Percentiles rank a stretch among this genome's conserved stretches.
These are phyloP conservation scores for Chlorella ohadii DNA, from an alignment of 139 green algal genomes.

Conservation along the genomic window DNA sequence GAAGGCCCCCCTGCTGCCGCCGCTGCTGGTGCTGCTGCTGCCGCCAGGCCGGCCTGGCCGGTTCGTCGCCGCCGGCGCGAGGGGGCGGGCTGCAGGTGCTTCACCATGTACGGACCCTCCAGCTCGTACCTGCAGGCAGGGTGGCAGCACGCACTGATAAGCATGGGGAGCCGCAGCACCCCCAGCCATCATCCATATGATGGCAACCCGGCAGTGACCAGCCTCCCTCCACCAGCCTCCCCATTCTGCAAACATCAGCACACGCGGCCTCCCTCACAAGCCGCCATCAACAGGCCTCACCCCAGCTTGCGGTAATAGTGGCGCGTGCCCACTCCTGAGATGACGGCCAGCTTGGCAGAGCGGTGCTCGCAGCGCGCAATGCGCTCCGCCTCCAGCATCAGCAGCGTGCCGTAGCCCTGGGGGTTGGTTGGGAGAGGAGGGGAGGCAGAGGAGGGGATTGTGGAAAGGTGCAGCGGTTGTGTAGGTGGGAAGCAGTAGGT, in stretches of 20 bases:
- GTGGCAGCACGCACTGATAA: no score
- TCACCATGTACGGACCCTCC: conserved; percentile 98
- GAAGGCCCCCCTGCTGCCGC: not conserved
- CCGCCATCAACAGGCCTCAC: no score
- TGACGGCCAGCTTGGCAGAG: conserved; percentile 91
- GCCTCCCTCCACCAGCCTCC: no score
- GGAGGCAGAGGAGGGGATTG: not conserved
- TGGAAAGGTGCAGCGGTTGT: not conserved
- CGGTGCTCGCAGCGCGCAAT: conserved; percentile 92
- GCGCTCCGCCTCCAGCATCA: conserved; percentile 96
- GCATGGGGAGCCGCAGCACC: no score
- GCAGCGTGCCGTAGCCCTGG: conserved; percentile 89
- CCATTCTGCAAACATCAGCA: no score
- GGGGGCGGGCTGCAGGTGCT: conserved; percentile 44
- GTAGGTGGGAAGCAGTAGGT: not conserved
- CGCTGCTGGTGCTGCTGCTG: not conserved
- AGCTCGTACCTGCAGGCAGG: conserved; percentile 80
- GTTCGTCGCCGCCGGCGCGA: not conserved
- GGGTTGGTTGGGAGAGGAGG: no score
- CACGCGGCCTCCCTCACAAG: no score
- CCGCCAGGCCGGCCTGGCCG: not conserved
- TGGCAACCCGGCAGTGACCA: no score
- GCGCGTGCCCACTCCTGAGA: conserved; percentile 96
- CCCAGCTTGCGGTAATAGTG: conserved; percentile 96
- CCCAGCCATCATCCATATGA: no score